Evolutionary conservation across 148 eudicot species (phyloP), one percentile per base, ranked within the genome.

Genomic region (Fagopyrum homotropicum): DNA sequence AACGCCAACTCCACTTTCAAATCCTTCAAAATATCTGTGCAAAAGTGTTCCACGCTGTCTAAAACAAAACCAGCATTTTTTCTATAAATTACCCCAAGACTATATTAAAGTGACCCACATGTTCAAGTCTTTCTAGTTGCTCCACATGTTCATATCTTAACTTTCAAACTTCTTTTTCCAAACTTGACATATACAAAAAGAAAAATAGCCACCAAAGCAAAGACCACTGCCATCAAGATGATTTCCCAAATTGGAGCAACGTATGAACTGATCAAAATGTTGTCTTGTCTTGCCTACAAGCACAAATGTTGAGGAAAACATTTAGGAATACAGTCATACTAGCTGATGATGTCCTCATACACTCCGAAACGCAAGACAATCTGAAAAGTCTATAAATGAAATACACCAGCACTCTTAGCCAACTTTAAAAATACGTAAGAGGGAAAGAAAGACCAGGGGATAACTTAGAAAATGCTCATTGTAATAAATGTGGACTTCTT

Each of bases 121-220:
- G 69, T 63, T 61, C 43, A 29, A 26, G 68, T 11, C 68, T 61
- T 61, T 61, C 15, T 61, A 26, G 70, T 64, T 35, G 71, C 71
- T 35, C 40, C 60, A 72, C 4, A 48, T 72, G 3, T 49, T 72
- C 56, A 88, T 78, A 90, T 47, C 75, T 90, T 85, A 73, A 93
- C 79, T 78, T 88, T 89, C 9, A 80, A 83, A 60, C 83, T 82
- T 79, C 89, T 89, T 82, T 89, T 86, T 76, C 84, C 90, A 29
- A 88, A 86, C 80, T 83, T 88, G 85, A 89, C 79, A 77, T 79
- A 76, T 29, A 88, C 22, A 69, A 82, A 75, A 57, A 84, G 14
- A 77, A 79, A 82, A 22, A 89, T 30, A 43, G 77, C 80, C 63
- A 81, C 77, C 30, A 82, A 66, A 45, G 81, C 45, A 29, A 75